phyloP scores from a whole-genome alignment of 2,329 filamentous ascomycete species.

The Diaporthe velutina region DNA sequence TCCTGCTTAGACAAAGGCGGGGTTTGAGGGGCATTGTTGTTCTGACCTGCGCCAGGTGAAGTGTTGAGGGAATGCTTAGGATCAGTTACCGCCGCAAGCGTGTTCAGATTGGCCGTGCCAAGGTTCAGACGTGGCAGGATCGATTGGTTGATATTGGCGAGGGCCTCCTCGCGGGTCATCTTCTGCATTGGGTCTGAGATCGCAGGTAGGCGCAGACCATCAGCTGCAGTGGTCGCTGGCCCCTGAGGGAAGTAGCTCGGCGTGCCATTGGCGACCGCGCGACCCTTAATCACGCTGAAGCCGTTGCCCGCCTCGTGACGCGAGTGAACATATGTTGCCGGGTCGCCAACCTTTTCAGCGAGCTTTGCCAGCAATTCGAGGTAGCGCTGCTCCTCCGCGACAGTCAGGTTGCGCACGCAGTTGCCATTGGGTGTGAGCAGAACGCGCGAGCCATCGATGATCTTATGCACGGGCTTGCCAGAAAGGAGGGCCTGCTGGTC shows the following conservation, averaged over 20 bases:
- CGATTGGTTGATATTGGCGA: conserved; percentile 78
- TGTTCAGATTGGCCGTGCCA: conserved; percentile 57
- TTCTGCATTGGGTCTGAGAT: conserved; percentile 71
- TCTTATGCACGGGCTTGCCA: conserved; percentile 71
- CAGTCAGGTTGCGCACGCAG: conserved; percentile 78
- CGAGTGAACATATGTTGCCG: conserved; percentile 68
- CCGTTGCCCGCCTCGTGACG: conserved; percentile 68
- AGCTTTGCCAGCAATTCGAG: conserved; percentile 75
- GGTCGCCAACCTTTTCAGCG: conserved; percentile 61
- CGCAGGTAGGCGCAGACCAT: conserved; percentile 19
- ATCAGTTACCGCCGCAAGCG: conserved; percentile 34
- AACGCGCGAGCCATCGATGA: conserved; percentile 74
- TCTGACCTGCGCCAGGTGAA: conserved; percentile 6
- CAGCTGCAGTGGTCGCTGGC: conserved; percentile 48
- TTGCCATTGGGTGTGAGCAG: conserved; percentile 83
- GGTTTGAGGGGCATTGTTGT: conserved; percentile 17
- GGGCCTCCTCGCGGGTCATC: conserved; percentile 75
- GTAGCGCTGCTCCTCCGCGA: conserved; percentile 78
- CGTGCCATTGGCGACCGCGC: conserved; percentile 73
- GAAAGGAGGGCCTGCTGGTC: conserved; percentile 68
- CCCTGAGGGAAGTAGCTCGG: conserved; percentile 71
- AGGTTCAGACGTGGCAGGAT: conserved; percentile 72
- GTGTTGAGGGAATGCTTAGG: neutral
- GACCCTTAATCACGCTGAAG: conserved; percentile 73
- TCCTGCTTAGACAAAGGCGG: conserved; percentile 15